Evolutionary conservation across 164 flowering plant species (phyloP).

Genomic region (Tetrastigma voinierianum): DNA sequence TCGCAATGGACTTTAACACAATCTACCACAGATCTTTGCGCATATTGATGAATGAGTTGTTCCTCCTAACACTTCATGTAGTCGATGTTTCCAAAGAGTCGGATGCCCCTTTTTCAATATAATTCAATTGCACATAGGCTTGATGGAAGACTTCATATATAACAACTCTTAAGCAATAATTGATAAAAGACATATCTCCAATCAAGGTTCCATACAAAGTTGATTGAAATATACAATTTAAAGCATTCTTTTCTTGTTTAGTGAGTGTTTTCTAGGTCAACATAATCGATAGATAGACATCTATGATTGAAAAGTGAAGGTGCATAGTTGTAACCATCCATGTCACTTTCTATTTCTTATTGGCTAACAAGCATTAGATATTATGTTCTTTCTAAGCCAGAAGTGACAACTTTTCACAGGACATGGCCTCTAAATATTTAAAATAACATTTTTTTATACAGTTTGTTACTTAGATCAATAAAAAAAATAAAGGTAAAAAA

Average conservation of each 20-base stretch:
- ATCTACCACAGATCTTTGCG: conserved; percentile 10
- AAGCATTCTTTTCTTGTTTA: too few species aligned
- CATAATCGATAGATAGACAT: too few species aligned
- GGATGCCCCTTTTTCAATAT: conserved; percentile 52
- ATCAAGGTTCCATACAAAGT: neutral
- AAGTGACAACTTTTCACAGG: too few species aligned
- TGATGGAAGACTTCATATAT: conserved; percentile 97
- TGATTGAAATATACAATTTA: neutral
- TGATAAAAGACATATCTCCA: neutral
- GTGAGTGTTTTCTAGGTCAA: too few species aligned
- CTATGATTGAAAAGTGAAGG: too few species aligned
- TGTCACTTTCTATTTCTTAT: neutral
- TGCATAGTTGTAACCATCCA: too few species aligned
- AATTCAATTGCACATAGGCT: conserved; percentile 88
- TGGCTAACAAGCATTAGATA: too few species aligned
- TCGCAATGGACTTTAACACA: conserved; percentile 6
- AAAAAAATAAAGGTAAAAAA: too few species aligned
- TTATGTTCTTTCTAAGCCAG: too few species aligned
- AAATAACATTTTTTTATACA: too few species aligned
- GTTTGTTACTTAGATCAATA: too few species aligned
- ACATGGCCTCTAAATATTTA: too few species aligned
- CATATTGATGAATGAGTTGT: conserved; percentile 16
- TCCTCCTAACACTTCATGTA: conserved; percentile 20
- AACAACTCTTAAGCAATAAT: conserved; percentile 60
- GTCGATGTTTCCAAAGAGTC: conserved; percentile 20